Conservation (phyloP, 805 yeast species). For the Geotrichum ghanense region DNA sequence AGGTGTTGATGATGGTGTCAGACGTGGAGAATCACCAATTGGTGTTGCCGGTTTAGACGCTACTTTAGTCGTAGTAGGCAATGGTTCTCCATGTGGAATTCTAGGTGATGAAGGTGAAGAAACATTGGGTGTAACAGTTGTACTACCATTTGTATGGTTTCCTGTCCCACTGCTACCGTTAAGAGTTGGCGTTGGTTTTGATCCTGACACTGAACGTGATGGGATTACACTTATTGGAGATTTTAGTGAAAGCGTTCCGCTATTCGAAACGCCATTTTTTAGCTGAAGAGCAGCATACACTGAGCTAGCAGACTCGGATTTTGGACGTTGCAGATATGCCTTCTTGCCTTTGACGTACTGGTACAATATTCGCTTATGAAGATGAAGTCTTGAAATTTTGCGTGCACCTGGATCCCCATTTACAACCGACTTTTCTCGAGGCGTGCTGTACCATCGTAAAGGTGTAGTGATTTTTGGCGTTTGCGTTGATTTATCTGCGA, state of each 20-base stretch:
- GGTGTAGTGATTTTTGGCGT: constrained; percentile 6
- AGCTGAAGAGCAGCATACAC: not conserved
- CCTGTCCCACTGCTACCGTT: not conserved
- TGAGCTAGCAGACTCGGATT: not conserved
- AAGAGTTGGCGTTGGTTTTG: not conserved
- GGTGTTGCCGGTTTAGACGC: constrained; percentile 2
- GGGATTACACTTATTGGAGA: not conserved
- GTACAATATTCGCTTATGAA: not conserved
- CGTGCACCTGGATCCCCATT: not conserved
- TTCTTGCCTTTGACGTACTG: not conserved
- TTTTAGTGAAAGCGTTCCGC: not conserved
- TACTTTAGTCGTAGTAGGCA: constrained; percentile 2
- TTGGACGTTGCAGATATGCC: not conserved
- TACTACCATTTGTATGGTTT: not conserved
- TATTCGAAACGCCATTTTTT: not conserved
- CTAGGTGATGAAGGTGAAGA: not conserved
- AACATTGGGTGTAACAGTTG: not conserved
- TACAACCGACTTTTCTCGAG: not conserved
- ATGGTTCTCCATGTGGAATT: constrained; percentile 2
- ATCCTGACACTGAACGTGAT: not conserved
- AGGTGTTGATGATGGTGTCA: constrained; percentile 1
- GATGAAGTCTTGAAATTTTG: not conserved
- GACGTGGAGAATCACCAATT: not conserved
- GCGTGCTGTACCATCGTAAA: constrained; percentile 3
- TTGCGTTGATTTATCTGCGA: constrained; percentile 6